Conservation (phyloP, 2,329 filamentous ascomycete species). For the Biscogniauxia marginata region DNA sequence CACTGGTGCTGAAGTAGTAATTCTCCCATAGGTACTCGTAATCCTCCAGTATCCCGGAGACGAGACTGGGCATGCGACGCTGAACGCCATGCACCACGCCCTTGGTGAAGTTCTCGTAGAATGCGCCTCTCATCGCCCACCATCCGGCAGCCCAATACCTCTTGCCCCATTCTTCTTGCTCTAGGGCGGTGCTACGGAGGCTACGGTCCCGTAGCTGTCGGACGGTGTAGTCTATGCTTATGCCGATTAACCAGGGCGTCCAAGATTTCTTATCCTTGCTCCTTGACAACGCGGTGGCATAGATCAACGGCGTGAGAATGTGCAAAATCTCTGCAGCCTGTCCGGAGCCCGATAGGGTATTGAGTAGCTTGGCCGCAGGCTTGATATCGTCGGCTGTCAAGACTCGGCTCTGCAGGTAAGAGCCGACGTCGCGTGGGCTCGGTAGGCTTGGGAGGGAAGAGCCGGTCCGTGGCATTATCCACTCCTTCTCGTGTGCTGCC, state of each 20-base stretch:
- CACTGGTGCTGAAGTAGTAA: conserved; percentile 79
- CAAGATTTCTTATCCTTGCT: conserved; percentile 74
- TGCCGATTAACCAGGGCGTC: conserved; percentile 86
- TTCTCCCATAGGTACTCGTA: conserved; percentile 98
- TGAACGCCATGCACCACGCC: conserved; percentile 70
- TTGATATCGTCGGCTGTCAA: conserved; percentile 97
- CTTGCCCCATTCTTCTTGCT: conserved; percentile 85
- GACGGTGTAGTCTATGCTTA: conserved; percentile 83
- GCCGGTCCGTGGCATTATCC: conserved; percentile 94
- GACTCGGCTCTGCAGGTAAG: conserved; percentile 85
- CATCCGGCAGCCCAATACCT: conserved; percentile 88
- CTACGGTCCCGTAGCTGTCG: conserved; percentile 77
- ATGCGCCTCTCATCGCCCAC: conserved; percentile 96
- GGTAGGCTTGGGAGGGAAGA: conserved; percentile 82
- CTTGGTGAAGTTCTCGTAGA: conserved; percentile 90
- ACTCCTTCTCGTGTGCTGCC: conserved; percentile 61
- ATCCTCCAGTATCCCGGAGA: conserved; percentile 86
- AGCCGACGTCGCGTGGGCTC: conserved; percentile 75
- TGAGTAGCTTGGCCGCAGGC: conserved; percentile 81
- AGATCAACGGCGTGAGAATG: conserved; percentile 84
- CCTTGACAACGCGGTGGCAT: conserved; percentile 77
- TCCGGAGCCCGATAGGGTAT: conserved; percentile 69
- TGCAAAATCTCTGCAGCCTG: conserved; percentile 88
- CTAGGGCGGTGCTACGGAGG: conserved; percentile 78
- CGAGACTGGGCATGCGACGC: conserved; percentile 74